phyloP scores from a whole-genome alignment of 2,329 filamentous ascomycete genomes.

The Calonectria hongkongensis region DNA sequence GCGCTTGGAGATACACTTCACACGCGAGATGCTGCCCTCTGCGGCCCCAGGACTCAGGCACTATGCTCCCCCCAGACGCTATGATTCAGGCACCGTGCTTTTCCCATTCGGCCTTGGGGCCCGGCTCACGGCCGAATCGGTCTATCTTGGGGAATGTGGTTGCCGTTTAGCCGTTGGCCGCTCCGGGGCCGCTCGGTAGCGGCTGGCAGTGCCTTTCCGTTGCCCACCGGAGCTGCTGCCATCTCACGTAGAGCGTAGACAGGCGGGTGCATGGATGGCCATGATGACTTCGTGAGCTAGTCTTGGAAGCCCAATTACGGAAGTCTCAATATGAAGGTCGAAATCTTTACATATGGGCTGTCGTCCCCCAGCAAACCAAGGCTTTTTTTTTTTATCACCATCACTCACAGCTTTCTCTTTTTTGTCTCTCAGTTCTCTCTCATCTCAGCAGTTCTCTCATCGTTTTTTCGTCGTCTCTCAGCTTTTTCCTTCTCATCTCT shows the following conservation, averaged over 20 bases:
- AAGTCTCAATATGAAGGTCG: not conserved
- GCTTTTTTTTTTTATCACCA: slow-evolving; percentile 18
- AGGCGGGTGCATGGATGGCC: slow-evolving; percentile 15
- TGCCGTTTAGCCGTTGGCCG: slow-evolving; percentile 28
- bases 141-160: slow-evolving; percentile 2
- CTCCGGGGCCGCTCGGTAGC: slow-evolving; percentile 39
- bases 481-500: slow-evolving; percentile 22
- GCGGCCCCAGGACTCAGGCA: too few species aligned
- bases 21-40: not conserved
- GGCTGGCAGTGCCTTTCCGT: slow-evolving; percentile 39
- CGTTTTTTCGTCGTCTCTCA: slow-evolving; percentile 27
- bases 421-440: slow-evolving; percentile 31
- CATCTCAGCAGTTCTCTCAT: slow-evolving; percentile 28
- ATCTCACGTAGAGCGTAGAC: slow-evolving; percentile 2
- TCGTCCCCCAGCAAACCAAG: slow-evolving; percentile 6
- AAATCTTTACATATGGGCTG: slow-evolving; percentile 21
- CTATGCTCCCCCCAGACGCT: too few species aligned
- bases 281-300: slow-evolving; percentile 8
- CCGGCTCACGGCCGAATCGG: slow-evolving; percentile 27
- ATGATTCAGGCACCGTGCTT: slow-evolving; percentile 1
- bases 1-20: slow-evolving; percentile 10
- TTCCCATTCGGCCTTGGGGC: not conserved
- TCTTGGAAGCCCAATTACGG: not conserved
- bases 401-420: slow-evolving; percentile 36
- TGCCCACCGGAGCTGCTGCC: slow-evolving; percentile 32